Evolutionary conservation across 2,329 filamentous ascomycete species (phyloP), one percentile per base, ranked within the genome.

Genomic region (Sporothrix schenckii): DNA sequence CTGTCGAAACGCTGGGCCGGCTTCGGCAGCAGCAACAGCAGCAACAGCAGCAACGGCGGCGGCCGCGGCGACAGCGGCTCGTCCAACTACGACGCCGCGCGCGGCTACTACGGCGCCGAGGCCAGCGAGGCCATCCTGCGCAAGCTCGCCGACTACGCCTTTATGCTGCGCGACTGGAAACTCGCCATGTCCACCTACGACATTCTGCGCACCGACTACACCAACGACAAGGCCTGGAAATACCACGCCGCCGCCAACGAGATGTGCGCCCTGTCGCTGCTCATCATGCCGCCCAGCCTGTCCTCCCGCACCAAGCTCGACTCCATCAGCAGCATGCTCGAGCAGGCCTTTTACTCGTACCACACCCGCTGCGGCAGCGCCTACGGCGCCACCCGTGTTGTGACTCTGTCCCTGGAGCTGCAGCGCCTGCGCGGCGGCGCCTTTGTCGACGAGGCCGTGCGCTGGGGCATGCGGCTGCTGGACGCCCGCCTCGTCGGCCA

Each of bases 91-190:
- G 97, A 97, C 79, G 93, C 97, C 79, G 80, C 86, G 50, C 80
- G 88, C 7, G 93, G 93, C 1, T 97, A 92, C 78, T 99, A 98
- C 79, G 85, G 87, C 34, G 91, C 92, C 0, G 93, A 97, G 73
- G 84, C 91, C 0, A 89, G 93, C 0, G 96, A 99, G 82, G 94
- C 94, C 3, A 87, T 95, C 66, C 92, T 99, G 88, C 90, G 95
- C 49, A 97, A 96, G 77, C 83, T 99, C 65, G 95, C 92, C 56
- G 95, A 99, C 78, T 98, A 94, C 80, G 90, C 93, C 13, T 97
- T 99, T 77, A 97, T 99, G 94, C 85, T 99, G 50, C 88, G 95
- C 44, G 96, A 99, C 79, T 99, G 91, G 89, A 97, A 96, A 80
- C 83, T 99, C 49, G 92, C 95, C 11, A 88, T 95, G 75, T 93